Conservation (phyloP, 805 yeast species). For the Saccharomycodes ludwigii region DNA sequence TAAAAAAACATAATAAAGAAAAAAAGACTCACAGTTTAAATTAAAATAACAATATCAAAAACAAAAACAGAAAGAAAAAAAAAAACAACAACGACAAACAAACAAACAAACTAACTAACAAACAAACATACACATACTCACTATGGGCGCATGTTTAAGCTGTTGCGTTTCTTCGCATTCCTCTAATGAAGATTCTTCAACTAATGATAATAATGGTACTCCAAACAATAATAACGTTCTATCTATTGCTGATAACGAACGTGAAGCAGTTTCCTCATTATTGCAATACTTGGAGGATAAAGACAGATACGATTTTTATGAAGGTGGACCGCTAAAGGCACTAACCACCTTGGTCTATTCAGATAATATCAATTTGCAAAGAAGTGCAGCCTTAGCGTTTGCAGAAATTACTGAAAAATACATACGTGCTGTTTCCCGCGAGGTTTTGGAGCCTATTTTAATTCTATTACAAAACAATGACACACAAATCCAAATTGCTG, state of each 20-base stretch:
- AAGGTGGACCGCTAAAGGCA: conserved; percentile 72
- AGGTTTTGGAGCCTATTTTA: conserved; percentile 86
- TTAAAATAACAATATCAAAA: too few relatives aligned
- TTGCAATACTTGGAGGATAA: conserved; percentile 79
- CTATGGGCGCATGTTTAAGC: conserved; percentile 45
- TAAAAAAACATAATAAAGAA: too few relatives aligned
- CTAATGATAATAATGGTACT: conserved; percentile 33
- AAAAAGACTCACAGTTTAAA: too few relatives aligned
- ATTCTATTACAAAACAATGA: conserved; percentile 78
- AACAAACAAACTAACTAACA: too few relatives aligned
- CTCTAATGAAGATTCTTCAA: conserved; percentile 12
- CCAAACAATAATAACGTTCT: conserved; percentile 20
- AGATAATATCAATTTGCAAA: conserved; percentile 86
- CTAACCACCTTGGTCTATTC: conserved; percentile 87
- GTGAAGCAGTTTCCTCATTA: conserved; percentile 89
- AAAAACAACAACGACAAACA: too few relatives aligned
- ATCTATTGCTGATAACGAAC: conserved; percentile 88
- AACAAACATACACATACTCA: too few relatives aligned
- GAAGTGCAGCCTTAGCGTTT: conserved; percentile 96
- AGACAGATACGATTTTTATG: conserved; percentile 71
- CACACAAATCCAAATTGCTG: conserved; percentile 94
- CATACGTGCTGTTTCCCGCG: conserved; percentile 79
- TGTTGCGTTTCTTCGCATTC: too few relatives aligned
- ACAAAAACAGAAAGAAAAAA: too few relatives aligned
- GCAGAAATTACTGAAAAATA: conserved; percentile 97